Evolutionary conservation across 2,329 filamentous ascomycete species (phyloP), one percentile per base, ranked within the genome.

Genomic region (Shiraia sp.): DNA sequence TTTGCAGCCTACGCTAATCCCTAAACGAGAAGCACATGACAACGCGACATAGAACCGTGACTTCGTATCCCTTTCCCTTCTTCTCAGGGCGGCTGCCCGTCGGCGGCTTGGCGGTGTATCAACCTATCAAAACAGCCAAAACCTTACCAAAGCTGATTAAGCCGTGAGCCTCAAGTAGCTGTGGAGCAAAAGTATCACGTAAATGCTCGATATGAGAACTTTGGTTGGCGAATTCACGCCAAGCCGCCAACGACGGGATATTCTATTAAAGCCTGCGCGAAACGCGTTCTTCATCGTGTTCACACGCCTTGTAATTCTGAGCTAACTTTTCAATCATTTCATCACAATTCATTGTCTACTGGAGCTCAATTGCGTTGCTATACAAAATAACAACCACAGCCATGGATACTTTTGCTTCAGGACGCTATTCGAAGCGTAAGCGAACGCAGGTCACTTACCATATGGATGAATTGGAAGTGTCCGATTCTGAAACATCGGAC

Each of bases 381-480:
- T 51, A n/a, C n/a, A n/a, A n/a, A n/a, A n/a, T 52, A 35, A 43
- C 54, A 35, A 10, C 32, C 14, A 35, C 39, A 14, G 32, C 33
- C 17, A 17, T 37, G 22, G 38, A 46, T 8, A 47, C 49, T 16
- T 53, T 51, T 32, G 49, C 52, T 1, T 52, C 51, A 12, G 53
- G 53, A 25, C 56, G 59, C 19, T 61, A 61, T 44, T 61, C 63
- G 2, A 68, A 68, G 42, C 63, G 65, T 41, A 68, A 68, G 56
- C 52, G 63, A 28, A 56, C 53, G 6, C 59, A 63, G 34, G 43
- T 68, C 40, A 59, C 53, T 15, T 67, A 68, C 39, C 51, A 49
- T 22, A 55, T 61, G 37, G 47, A 55, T n/a, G 51, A 57, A 10
- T 28, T 58, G 3, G 59, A 59, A 5, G 45, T 53, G 6, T 56